Evolutionary conservation across 306 rosid genomes (phyloP), one percentile per base, ranked within the genome.

Genomic region (Aeschynomene evenia): DNA sequence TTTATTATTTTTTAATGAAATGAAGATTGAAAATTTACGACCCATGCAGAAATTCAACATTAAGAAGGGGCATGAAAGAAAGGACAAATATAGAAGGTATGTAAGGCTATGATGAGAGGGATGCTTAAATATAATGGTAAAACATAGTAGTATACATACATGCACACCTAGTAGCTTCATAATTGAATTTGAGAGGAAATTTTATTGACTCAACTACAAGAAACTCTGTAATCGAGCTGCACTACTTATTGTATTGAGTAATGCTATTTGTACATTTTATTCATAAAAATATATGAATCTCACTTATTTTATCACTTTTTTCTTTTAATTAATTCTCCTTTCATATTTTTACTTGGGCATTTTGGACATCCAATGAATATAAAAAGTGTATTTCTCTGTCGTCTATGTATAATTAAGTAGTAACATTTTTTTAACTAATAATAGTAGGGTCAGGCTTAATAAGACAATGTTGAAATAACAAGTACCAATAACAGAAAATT

Each of bases 401-500:
- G 45, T 11, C 11, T 39, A 9, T 39, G 18, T 43, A 43, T 43
- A 43, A 43, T 43, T 45, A 6, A 45, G 20, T 45, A n/a, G n/a
- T n/a, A n/a, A n/a, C 5, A 45, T 9, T 2, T 45, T 45, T 45
- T 15, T n/a, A 36, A 42, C 15, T 7, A 9, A n/a, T n/a, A 21
- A 63, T 63, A 45, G 66, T 23, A 31, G 11, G 37, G 54, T 21
- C n/a, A 71, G 28, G 51, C 37, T 63, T 70, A 33, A 33, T 63
- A 45, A 46, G 57, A 48, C 65, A 28, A 9, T 45, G 31, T 40
- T 34, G 68, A 63, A 70, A 55, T 63, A 66, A 77, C 26, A 65
- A 40, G 10, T 26, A 63, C 10, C 18, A 64, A 48, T 64, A 45
- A 57, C 58, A 20, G 2, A 48, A n/a, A n/a, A n/a, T n/a, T n/a